Conservation (phyloP, 257 asterid genomes). For the Nicotiana tabacum region DNA sequence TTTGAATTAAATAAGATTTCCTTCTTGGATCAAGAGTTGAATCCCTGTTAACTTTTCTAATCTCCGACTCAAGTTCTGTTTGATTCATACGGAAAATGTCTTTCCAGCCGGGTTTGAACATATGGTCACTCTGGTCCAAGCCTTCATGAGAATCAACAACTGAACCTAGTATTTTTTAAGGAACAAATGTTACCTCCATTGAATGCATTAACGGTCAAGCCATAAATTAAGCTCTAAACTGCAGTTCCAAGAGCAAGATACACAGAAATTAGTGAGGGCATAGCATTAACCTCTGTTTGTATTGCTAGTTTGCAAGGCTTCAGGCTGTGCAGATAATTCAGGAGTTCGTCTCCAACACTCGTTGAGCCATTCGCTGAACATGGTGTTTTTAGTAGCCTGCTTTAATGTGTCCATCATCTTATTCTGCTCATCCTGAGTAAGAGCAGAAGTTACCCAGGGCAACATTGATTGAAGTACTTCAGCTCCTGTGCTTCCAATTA, state of each 20-base stretch:
- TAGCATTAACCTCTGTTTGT: slow-evolving; percentile 21
- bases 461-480: slow-evolving; percentile 50
- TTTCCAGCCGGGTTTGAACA: slow-evolving; percentile 49
- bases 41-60: slow-evolving; percentile 37
- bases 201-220: not conserved
- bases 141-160: slow-evolving; percentile 30
- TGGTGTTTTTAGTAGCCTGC: slow-evolving; percentile 46
- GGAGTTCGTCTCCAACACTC: slow-evolving; percentile 38
- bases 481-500: slow-evolving; percentile 52
- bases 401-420: slow-evolving; percentile 42
- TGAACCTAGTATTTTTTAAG: slow-evolving; percentile 6
- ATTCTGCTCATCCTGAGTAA: slow-evolving; percentile 46
- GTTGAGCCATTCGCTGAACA: slow-evolving; percentile 51
- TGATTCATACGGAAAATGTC: slow-evolving; percentile 53
- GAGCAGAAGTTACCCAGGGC: slow-evolving; percentile 55
- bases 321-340: slow-evolving; percentile 28
- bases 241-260: slow-evolving; percentile 2
- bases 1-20: slow-evolving; percentile 41
- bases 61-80: slow-evolving; percentile 50
- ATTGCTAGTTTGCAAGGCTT: slow-evolving; percentile 15
- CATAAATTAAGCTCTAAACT: not conserved
- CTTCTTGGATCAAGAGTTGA: slow-evolving; percentile 46
- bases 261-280: not conserved
- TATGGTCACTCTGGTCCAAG: slow-evolving; percentile 28
- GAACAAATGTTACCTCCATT: not conserved